Percentiles rank a stretch among this genome's conserved stretches.
Conservation (phyloP, 2,329 filamentous ascomycete species). For the Alternaria longipes region DNA sequence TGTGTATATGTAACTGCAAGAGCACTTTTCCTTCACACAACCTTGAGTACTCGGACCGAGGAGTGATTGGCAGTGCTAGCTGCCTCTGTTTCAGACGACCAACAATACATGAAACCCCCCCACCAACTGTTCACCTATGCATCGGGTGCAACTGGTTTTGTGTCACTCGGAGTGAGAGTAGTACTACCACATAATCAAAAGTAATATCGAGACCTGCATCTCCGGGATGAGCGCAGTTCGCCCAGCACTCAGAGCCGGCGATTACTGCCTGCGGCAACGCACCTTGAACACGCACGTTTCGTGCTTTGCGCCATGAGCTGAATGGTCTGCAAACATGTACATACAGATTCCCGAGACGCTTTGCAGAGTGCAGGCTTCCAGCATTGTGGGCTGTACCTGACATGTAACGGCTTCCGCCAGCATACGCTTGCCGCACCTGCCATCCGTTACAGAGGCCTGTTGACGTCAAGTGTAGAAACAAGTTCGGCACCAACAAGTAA, state of each 20-base stretch:
- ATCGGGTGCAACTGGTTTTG: background rate
- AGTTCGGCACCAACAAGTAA: constrained; percentile 1
- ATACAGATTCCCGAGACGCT: constrained; percentile 1
- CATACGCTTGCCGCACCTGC: constrained; percentile 5
- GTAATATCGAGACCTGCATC: constrained; percentile 12
- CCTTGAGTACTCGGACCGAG: background rate
- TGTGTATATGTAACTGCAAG: background rate
- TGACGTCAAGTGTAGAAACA: constrained; percentile 15
- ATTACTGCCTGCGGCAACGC: constrained; percentile 6
- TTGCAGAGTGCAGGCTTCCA: constrained; percentile 1
- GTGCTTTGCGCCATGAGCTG: background rate
- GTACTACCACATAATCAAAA: constrained; percentile 1
- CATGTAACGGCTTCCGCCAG: constrained; percentile 7
- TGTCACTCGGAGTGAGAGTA: background rate
- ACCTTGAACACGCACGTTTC: background rate
- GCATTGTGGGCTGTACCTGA: constrained; percentile 13
- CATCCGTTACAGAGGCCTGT: constrained; percentile 1
- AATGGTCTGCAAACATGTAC: background rate
- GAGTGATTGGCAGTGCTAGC: background rate
- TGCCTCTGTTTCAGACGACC: constrained; percentile 5
- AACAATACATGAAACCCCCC: constrained; percentile 3
- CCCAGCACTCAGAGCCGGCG: background rate
- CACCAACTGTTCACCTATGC: background rate
- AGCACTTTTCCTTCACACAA: background rate
- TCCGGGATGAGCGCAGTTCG: constrained; percentile 1